These are phyloP conservation scores for Nakaseomyces sp. DNA, from an alignment of 1,139 yeast genomes.

Conservation along the genomic window DNA sequence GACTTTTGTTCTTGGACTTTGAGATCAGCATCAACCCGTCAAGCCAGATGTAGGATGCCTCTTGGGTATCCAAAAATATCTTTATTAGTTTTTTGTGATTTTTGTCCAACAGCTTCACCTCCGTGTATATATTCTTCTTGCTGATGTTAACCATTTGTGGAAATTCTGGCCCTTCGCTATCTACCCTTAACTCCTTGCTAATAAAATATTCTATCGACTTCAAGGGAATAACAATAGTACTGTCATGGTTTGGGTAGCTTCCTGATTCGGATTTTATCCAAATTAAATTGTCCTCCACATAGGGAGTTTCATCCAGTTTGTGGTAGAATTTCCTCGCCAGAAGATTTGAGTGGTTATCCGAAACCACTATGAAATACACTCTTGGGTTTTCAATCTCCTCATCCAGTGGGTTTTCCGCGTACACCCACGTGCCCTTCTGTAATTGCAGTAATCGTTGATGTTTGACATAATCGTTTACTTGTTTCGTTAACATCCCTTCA, in stretches of 20 bases:
- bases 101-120: conserved; percentile 42
- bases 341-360: conserved; percentile 61
- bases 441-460: conserved; percentile 69
- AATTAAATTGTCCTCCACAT: conserved; percentile 44
- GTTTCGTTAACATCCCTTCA: conserved; percentile 43
- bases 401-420: conserved; percentile 53
- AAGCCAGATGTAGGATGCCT: conserved; percentile 64
- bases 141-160: conserved; percentile 42
- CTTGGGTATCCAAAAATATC: conserved; percentile 65
- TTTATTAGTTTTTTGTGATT: conserved; percentile 38
- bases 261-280: conserved; percentile 31
- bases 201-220: conserved; percentile 20
- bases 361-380: conserved; percentile 52
- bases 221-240: conserved; percentile 35
- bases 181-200: conserved; percentile 15
- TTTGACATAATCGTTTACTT: conserved; percentile 65
- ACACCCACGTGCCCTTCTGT: conserved; percentile 81
- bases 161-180: conserved; percentile 19
- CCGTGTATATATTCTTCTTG: conserved; percentile 49
- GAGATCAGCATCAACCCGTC: conserved; percentile 67
- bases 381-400: conserved; percentile 30
- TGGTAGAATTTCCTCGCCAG: conserved; percentile 52
- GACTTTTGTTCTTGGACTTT: conserved; percentile 13
- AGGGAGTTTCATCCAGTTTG: conserved; percentile 43
- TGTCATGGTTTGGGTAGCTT: conserved; percentile 38